Conservation (phyloP, 73 alveolate species). For the Halteria grandinella region DNA sequence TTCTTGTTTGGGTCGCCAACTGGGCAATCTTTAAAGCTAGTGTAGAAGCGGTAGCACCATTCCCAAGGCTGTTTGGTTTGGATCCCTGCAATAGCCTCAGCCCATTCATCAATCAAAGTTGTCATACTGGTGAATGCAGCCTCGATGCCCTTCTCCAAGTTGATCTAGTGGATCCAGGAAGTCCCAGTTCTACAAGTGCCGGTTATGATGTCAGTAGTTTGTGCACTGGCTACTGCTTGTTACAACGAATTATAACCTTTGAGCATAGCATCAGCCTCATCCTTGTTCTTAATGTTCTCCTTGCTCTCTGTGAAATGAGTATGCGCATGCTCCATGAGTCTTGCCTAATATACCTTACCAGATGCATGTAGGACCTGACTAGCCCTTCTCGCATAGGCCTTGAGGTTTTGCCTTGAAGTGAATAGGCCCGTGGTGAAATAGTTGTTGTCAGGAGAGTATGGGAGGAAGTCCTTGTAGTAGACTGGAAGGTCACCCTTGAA, state of each 20-base stretch:
- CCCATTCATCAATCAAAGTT: background rate
- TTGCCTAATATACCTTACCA: conserved; percentile 13
- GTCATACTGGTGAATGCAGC: background rate
- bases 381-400: conserved; percentile 21
- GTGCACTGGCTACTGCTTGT: conserved; percentile 12
- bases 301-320: no score
- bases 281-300: no score
- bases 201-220: background rate
- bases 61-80: background rate
- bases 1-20: background rate
- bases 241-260: background rate
- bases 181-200: conserved; percentile 2
- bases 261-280: no score
- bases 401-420: conserved; percentile 44
- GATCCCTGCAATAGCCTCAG: background rate
- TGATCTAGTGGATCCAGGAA: background rate
- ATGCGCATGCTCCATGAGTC: no score
- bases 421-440: conserved; percentile 28
- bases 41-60: background rate
- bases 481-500: no score
- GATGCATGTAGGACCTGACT: conserved; percentile 15
- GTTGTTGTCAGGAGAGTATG: conserved; percentile 77
- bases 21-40: background rate
- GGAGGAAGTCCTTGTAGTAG: conserved; percentile 91
- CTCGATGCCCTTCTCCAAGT: background rate